Evolutionary conservation across 331 rosid genomes (phyloP), one percentile per base, ranked within the genome.

Genomic region (Malus hybrid): DNA sequence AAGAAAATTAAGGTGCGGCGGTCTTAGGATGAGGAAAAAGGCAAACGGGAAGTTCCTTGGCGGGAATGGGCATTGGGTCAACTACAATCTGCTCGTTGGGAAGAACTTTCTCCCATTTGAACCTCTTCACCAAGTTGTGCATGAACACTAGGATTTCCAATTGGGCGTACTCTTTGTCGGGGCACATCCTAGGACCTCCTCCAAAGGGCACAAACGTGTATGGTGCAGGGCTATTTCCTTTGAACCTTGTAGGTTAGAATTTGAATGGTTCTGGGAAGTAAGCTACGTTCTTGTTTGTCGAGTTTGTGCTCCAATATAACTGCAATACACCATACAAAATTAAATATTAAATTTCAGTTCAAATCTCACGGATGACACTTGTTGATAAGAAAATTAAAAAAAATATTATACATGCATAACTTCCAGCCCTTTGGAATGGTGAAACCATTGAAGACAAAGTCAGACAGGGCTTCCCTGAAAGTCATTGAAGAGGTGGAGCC

Each of bases 381-480:
- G 29, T 28, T 28, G 29, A 28, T 28, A 28, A 28, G 29, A 28
- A 28, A 28, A 28, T 1, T n/a, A 28, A 28, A 28, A 28, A 28
- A 28, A 28, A 28, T 28, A 28, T 28, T 28, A 28, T 28, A 28
- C 29, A 28, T 28, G 20, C n/a, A 7, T 54, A 54, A n/a, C 59
- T 93, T 93, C 98, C 98, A 93, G 57, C 97, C 98, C 73, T 93
- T 93, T 24, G 97, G 98, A 79, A 93, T 91, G 57, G 86, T 82
- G 88, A 91, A 93, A 0, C 98, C 98, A n/a, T 93, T 86, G 75
- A 91, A 88, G 63, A 80, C 77, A 59, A 93, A 93, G 78, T 91
- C 97, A 42, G 77, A 85, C 11, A 91, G 50, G 48, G 84, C 97
- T 84, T 93, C 96, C 71, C 97, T 89, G 75, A 93, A 93, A 29